These are phyloP conservation scores for Articulospora tetracladia DNA, from an alignment of 495 filamentous ascomycete species.

Conservation along the genomic window DNA sequence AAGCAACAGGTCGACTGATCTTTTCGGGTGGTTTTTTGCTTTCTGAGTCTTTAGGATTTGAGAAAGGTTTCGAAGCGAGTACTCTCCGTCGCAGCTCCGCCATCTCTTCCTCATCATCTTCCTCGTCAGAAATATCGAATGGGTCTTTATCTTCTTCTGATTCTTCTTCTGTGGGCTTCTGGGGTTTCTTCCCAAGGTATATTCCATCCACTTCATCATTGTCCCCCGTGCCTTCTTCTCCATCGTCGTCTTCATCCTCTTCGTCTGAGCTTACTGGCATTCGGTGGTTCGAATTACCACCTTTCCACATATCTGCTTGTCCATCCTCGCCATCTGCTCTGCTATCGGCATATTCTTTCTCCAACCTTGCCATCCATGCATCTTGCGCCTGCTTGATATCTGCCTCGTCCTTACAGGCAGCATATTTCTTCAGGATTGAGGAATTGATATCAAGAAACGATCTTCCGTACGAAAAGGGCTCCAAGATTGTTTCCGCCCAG, in stretches of 20 bases:
- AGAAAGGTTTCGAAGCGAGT: conserved; percentile 80
- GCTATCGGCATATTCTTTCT: conserved; percentile 81
- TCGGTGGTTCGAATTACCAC: conserved; percentile 78
- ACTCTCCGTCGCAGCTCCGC: conserved; percentile 82
- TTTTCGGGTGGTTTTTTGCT: conserved; percentile 51
- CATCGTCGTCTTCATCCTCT: conserved; percentile 50
- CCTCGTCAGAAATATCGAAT: conserved; percentile 71
- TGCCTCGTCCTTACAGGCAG: conserved; percentile 75
- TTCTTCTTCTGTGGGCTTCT: conserved; percentile 26
- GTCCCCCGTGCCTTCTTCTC: conserved; percentile 30
- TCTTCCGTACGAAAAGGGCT: conserved; percentile 81
- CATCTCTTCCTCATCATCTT: conserved; percentile 84
- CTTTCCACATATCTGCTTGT: conserved; percentile 69
- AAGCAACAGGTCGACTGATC: conserved; percentile 47
- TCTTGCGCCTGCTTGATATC: conserved; percentile 84
- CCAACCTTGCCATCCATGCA: conserved; percentile 84
- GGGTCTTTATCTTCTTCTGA: conserved; percentile 55
- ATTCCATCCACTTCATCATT: conserved; percentile 46
- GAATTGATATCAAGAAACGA: conserved; percentile 87
- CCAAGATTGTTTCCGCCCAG: conserved; percentile 80
- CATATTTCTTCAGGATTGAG: conserved; percentile 77
- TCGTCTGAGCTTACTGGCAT: conserved; percentile 50
- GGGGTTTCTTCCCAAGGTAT: conserved; percentile 51
- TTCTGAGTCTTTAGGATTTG: conserved; percentile 51
- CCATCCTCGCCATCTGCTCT: conserved; percentile 59